Evolutionary conservation across 2,329 filamentous ascomycete species (phyloP).

Genomic region (Neopestalotiopsis sp.): DNA sequence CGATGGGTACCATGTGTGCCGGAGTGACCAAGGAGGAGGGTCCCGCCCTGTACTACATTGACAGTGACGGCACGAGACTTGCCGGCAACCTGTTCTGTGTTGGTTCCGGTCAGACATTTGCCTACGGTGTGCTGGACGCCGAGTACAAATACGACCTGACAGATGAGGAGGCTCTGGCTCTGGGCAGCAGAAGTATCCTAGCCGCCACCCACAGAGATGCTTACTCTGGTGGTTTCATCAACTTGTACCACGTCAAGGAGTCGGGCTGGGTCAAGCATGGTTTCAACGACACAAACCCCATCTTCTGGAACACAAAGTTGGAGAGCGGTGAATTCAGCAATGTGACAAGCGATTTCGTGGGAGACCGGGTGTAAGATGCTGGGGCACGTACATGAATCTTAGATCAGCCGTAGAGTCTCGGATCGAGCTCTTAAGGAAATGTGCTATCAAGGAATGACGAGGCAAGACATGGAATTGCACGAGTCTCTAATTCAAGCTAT

Average conservation of each 20-base stretch:
- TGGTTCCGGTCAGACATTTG: constrained; percentile 97
- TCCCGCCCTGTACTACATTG: constrained; percentile 98
- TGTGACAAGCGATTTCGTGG: constrained; percentile 78
- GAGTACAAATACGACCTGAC: constrained; percentile 91
- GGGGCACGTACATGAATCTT: background rate
- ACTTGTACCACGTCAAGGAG: constrained; percentile 99
- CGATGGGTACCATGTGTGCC: constrained; percentile 99
- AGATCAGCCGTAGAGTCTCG: background rate
- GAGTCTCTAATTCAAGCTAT: constrained; percentile 22
- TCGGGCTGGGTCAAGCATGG: constrained; percentile 98
- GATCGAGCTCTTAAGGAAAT: constrained; percentile 12
- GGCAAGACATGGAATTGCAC: constrained; percentile 21
- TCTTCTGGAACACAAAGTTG: constrained; percentile 99
- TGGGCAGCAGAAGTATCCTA: constrained; percentile 90
- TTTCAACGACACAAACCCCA: constrained; percentile 97
- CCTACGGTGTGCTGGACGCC: constrained; percentile 95
- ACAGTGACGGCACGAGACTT: constrained; percentile 92
- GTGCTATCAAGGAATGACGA: constrained; percentile 23
- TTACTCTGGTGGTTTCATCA: constrained; percentile 98
- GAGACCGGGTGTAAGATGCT: constrained; percentile 22
- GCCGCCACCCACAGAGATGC: constrained; percentile 97
- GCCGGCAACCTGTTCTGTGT: constrained; percentile 97
- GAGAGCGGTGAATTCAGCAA: constrained; percentile 99
- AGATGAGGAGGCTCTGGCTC: constrained; percentile 86
- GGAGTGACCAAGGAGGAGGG: constrained; percentile 95